Conservation (phyloP, 495 filamentous ascomycete species). For the Opeltia flavorubescens region DNA sequence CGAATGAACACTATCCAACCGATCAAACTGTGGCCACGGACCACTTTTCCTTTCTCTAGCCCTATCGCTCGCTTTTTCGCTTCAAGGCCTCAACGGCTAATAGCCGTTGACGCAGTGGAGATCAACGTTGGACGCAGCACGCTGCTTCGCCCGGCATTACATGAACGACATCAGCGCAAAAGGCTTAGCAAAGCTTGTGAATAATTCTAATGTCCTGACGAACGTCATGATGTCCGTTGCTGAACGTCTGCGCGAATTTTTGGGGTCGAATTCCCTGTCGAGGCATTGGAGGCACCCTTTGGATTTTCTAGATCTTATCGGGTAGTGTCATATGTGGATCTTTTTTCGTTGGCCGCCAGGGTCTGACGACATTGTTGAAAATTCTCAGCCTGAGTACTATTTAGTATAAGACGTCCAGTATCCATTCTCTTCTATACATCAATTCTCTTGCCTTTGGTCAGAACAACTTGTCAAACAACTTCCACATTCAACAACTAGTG, state of each 20-base stretch:
- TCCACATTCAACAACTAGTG: neutral
- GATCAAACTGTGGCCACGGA: neutral
- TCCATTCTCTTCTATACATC: neutral
- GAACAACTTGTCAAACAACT: neutral
- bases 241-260: neutral
- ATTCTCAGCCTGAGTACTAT: neutral
- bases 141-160: neutral
- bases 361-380: neutral
- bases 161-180: neutral
- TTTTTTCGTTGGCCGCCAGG: neutral
- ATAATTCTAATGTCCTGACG: neutral
- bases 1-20: neutral
- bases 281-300: neutral
- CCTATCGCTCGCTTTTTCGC: neutral
- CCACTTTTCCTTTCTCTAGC: slow-evolving; percentile 2
- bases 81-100: neutral
- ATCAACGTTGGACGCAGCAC: neutral
- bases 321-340: neutral
- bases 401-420: neutral
- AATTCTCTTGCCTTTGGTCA: neutral
- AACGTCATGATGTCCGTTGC: neutral
- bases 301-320: neutral
- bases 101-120: neutral
- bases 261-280: neutral
- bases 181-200: neutral